Conservation (phyloP, 495 filamentous ascomycete species). For the Tuber magnatum region DNA sequence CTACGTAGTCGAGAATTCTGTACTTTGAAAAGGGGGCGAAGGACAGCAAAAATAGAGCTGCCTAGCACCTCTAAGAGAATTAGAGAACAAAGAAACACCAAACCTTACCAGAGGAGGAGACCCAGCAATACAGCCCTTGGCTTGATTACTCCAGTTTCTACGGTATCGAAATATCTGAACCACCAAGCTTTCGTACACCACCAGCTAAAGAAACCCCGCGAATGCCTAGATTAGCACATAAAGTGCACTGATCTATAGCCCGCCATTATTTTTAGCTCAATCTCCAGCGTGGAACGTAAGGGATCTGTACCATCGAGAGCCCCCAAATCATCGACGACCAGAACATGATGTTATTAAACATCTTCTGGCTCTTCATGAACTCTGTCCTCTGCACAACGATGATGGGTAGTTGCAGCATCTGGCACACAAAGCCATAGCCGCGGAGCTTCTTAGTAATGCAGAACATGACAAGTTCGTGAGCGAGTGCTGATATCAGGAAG, state of each 20-base stretch:
- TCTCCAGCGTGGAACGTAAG: neutral
- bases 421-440: constrained; percentile 85
- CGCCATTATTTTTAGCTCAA: constrained; percentile 16
- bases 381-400: constrained; percentile 78
- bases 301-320: constrained; percentile 64
- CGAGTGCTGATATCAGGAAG: constrained; percentile 79
- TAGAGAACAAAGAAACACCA: neutral
- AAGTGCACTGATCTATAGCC: constrained; percentile 50
- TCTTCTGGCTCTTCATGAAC: constrained; percentile 63
- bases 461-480: constrained; percentile 93
- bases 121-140: neutral
- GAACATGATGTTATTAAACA: constrained; percentile 87
- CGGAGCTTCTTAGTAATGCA: constrained; percentile 96
- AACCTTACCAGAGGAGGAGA: neutral
- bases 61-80: neutral
- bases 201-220: neutral
- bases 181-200: neutral
- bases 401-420: constrained; percentile 95
- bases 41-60: neutral
- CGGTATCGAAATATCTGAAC: neutral
- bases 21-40: neutral
- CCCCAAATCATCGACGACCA: constrained; percentile 95
- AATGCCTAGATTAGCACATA: constrained; percentile 50
- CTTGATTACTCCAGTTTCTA: neutral
- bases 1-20: neutral